phyloP scores from a whole-genome alignment of 2,329 filamentous ascomycete species.

The Biscogniauxia marginata region DNA sequence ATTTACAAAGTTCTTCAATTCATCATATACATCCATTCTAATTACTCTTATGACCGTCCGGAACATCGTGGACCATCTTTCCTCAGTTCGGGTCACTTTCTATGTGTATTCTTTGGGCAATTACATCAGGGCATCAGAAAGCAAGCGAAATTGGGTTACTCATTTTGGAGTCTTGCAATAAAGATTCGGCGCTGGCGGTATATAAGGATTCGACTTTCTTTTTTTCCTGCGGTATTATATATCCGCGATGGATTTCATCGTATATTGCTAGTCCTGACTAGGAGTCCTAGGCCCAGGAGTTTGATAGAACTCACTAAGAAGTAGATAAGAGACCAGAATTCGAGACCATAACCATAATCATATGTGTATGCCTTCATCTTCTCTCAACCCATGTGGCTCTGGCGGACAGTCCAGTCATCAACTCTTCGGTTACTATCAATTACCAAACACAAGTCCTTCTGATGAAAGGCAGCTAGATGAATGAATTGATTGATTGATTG shows the following conservation, averaged over 20 bases:
- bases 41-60: background rate
- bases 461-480: too few species aligned
- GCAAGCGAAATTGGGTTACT: constrained; percentile 20
- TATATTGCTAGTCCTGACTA: background rate
- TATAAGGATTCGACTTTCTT: constrained; percentile 4
- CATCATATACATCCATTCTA: background rate
- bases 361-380: background rate
- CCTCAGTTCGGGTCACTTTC: constrained; percentile 1
- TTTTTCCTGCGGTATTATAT: constrained; percentile 6
- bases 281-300: background rate
- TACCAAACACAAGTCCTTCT: too few species aligned
- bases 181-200: constrained; percentile 18
- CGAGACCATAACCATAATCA: background rate
- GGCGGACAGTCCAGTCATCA: too few species aligned
- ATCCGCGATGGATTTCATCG: background rate
- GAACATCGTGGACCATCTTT: background rate
- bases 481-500: too few species aligned
- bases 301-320: background rate
- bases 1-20: background rate
- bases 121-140: constrained; percentile 22
- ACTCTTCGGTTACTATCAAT: too few species aligned
- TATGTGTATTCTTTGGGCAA: constrained; percentile 14
- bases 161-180: constrained; percentile 21
- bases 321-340: background rate
- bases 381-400: background rate